A percentile compares a stretch with the other conserved stretches of the same genome.
Evolutionary conservation across 371 early-diverging fungal species (phyloP).

Genomic region (Vairimorpha necatrix): DNA sequence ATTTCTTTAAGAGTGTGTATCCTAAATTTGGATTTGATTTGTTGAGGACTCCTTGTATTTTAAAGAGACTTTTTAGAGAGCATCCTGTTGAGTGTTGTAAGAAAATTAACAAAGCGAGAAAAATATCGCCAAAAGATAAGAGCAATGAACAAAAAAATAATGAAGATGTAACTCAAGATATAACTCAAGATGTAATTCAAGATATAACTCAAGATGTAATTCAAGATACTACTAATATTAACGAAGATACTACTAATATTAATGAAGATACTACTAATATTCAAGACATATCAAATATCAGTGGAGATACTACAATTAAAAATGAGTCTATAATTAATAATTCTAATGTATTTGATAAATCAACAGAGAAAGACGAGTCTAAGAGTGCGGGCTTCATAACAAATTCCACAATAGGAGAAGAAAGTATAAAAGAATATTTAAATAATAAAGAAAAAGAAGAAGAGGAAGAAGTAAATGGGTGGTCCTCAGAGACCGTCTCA

Average conservation of each 20-base stretch:
- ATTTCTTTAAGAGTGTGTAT: constrained; percentile 61
- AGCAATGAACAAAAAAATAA: background rate
- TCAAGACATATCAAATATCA: no score
- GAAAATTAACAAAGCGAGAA: constrained; percentile 4
- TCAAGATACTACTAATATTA: background rate
- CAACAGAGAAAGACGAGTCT: no score
- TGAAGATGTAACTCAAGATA: background rate
- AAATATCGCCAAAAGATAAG: background rate
- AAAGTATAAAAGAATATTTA: background rate
- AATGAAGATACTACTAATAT: no score
- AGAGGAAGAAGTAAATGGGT: background rate
- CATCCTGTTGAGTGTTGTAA: constrained; percentile 27
- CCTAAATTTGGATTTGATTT: constrained; percentile 55
- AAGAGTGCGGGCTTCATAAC: no score
- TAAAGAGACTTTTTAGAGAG: constrained; percentile 59
- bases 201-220: background rate
- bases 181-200: background rate
- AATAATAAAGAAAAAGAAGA: background rate
- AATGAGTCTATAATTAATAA: background rate
- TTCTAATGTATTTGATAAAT: background rate
- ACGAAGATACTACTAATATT: no score
- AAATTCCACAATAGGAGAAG: background rate
- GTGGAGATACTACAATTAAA: no score
- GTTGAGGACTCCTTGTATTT: constrained; percentile 60
- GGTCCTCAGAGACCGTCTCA: background rate